Evolutionary conservation across 169 alveolate species (phyloP).

Genomic region (Eimeria praecox): DNA sequence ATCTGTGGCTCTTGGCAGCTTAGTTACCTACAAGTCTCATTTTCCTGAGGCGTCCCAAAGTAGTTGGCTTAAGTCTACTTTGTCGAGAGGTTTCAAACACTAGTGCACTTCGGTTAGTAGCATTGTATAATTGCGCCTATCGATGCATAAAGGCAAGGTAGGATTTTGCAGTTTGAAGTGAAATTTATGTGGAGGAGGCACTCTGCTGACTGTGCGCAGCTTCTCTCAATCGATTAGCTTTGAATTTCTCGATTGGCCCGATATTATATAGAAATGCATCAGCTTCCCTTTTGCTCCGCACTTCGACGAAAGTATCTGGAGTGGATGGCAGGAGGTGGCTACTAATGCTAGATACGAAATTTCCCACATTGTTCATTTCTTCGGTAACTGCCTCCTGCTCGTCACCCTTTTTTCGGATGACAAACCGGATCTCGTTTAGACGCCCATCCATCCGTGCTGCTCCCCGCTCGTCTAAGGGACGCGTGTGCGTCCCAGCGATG

Average conservation of each 20-base stretch:
- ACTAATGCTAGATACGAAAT: background rate
- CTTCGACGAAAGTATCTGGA: background rate
- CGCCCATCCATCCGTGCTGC: constrained; percentile 23
- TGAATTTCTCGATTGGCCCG: constrained; percentile 9
- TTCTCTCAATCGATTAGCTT: background rate
- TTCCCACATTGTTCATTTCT: background rate
- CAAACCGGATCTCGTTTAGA: background rate
- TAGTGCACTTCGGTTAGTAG: background rate
- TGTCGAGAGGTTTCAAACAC: background rate
- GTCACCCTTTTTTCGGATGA: background rate
- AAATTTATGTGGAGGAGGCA: background rate
- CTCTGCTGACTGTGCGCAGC: background rate
- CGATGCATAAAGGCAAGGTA: background rate
- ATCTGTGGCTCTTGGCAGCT: too few species aligned
- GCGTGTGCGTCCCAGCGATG: background rate
- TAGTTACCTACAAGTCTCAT: background rate
- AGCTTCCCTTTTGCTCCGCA: constrained; percentile 8
- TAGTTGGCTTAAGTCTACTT: background rate
- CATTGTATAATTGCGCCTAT: background rate
- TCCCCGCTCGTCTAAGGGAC: constrained; percentile 9
- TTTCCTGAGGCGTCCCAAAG: background rate
- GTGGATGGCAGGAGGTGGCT: background rate
- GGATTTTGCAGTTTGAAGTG: background rate
- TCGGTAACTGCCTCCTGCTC: background rate
- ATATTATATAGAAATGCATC: background rate